Evolutionary conservation across 1,284 basidiomycete genomes (phyloP), one percentile per base, ranked within the genome.

Genomic region (Ustilago cynodontis): DNA sequence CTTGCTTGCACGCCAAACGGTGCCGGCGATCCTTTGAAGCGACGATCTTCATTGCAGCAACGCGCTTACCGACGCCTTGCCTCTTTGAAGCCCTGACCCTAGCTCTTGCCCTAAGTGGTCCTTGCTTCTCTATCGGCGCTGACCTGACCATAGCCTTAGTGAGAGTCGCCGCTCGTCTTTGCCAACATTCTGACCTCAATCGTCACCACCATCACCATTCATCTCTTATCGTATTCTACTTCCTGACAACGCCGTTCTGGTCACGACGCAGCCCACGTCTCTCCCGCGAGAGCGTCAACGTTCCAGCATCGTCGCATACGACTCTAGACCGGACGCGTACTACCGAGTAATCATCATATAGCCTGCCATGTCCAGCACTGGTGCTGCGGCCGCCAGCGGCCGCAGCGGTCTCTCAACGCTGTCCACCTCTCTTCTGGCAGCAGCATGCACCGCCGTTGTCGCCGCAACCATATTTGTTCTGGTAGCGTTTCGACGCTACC

Each of bases 401-500:
- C 47, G 53, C 49, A 20, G 59, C 39, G 59, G 68, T 26, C 37
- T 76, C 24, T 67, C 68, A 45, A 76, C 73, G 39, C 63, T 76
- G 10, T 71, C 73, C 18, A 71, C 73, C 18, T 61, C 73, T 29
- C 68, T 76, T 20, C 73, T 76, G 28, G 73, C 68, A 5, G 73
- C 73, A 29, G 63, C 73, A 35, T 71, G 67, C 33, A 76, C 68
- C 9, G 68, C 73, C 4, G 57, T 71, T 4, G 64, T 68, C 9
- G 73, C 73, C 31, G 64, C 73, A 16, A 35, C 53, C 55, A 71
- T 76, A 47, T 76, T 76, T 33, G 73, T 76, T 39, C 14, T 57
- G 18, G 53, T 76, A 10, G 73, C 73, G 9, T 53, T 76, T 37
- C 60, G 73, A 59, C 65, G 73, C 33, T 76, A 76, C 31, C 59